A percentile compares a stretch with the other conserved stretches of the same genome.
These are phyloP conservation scores for Pterocarpus macrocarpus DNA, from an alignment of 306 rosid species.

Conservation along the genomic window DNA sequence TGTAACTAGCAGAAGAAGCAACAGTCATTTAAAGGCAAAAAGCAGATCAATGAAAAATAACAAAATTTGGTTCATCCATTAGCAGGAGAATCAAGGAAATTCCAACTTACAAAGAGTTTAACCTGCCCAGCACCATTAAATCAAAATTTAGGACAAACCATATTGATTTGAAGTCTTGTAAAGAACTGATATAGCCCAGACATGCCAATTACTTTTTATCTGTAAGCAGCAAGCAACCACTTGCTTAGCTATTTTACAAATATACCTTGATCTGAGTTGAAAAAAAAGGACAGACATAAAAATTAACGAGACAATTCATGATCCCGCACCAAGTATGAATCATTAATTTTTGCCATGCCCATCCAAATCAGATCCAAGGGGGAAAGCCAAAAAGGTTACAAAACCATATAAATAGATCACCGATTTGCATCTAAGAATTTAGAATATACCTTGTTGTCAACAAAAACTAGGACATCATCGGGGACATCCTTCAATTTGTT, in stretches of 20 bases:
- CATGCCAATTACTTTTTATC: neutral
- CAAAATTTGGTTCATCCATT: neutral
- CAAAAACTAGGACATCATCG: slow-evolving; percentile 67
- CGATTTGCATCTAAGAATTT: neutral
- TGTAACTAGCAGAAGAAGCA: neutral
- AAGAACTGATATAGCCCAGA: slow-evolving; percentile 6
- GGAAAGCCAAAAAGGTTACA: neutral
- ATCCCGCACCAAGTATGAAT: neutral
- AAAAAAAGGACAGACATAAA: neutral
- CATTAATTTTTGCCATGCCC: neutral
- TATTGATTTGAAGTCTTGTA: neutral
- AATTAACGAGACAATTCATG: neutral
- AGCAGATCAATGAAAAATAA: neutral
- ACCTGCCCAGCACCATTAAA: neutral
- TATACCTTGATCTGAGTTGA: slow-evolving; percentile 4
- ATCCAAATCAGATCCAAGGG: slow-evolving; percentile 14
- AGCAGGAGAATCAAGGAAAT: neutral
- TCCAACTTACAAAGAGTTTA: neutral
- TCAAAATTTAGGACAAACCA: neutral
- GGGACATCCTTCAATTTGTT: slow-evolving; percentile 64
- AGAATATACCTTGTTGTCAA: slow-evolving; percentile 69
- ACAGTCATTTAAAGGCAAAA: neutral
- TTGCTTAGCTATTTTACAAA: slow-evolving; percentile 2
- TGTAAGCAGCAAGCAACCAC: neutral
- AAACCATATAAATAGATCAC: slow-evolving; percentile 2